Evolutionary conservation across 139 green algal species (phyloP).

Genomic region (Micromonas commoda): DNA sequence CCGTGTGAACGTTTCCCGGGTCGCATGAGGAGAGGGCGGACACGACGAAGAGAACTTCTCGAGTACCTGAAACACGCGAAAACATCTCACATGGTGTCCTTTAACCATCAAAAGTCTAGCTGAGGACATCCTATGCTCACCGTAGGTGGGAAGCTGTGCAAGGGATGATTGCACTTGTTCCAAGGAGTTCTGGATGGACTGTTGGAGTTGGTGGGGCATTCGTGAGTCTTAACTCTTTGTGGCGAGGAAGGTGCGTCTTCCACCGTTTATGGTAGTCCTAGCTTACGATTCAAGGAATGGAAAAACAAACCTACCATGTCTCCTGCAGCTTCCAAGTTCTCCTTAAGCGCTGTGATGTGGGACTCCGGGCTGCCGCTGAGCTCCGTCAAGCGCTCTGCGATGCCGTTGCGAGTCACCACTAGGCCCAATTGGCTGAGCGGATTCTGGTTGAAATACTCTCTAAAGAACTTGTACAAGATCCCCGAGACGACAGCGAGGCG

Average conservation of each 20-base stretch:
- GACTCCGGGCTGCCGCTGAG: conserved; percentile 39
- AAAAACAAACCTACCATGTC: conserved; percentile 17
- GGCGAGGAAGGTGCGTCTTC: background rate
- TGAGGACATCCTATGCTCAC: too few relatives aligned
- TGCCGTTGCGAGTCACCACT: conserved; percentile 70
- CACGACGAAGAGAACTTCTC: conserved; percentile 80
- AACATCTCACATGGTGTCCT: too few relatives aligned
- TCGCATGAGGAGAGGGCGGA: conserved; percentile 79
- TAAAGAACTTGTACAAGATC: conserved; percentile 45
- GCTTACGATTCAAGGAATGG: background rate
- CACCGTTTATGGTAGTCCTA: background rate
- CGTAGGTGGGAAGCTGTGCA: conserved; percentile 68
- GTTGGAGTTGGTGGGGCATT: too few relatives aligned
- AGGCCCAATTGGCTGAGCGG: conserved; percentile 84
- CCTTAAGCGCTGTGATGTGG: conserved; percentile 37
- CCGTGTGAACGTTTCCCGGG: conserved; percentile 74
- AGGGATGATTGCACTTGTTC: conserved; percentile 48
- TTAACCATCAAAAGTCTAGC: too few relatives aligned
- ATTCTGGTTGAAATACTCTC: conserved; percentile 93
- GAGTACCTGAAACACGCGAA: too few relatives aligned
- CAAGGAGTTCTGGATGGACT: conserved; percentile 17
- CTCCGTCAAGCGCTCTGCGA: conserved; percentile 50
- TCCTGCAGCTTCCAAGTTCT: conserved; percentile 17
- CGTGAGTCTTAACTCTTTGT: too few relatives aligned
- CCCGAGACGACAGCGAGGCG: background rate